Conservation (phyloP, 1,139 yeast species). For the Diutina catenulata region DNA sequence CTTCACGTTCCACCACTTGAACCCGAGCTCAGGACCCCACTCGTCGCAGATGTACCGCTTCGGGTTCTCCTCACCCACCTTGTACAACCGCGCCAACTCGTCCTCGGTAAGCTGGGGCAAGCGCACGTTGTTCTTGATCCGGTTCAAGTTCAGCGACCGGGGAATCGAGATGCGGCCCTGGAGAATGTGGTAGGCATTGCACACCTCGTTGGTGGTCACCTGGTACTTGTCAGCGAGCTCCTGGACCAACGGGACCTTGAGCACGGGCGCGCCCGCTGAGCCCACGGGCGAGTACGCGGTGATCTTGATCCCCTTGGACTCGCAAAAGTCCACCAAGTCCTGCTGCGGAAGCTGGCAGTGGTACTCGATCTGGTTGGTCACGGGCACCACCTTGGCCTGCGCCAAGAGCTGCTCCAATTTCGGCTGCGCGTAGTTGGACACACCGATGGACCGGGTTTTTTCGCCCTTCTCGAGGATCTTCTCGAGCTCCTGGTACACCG, state of each 20-base stretch:
- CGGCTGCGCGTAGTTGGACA: slow-evolving; percentile 22
- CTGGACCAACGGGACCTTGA: slow-evolving; percentile 20
- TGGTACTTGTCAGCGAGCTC: slow-evolving; percentile 21
- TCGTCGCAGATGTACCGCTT: slow-evolving; percentile 22
- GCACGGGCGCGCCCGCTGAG: slow-evolving; percentile 23
- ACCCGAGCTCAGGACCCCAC: slow-evolving; percentile 29
- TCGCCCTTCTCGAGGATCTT: slow-evolving; percentile 21
- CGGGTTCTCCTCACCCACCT: slow-evolving; percentile 34
- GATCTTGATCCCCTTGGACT: slow-evolving; percentile 15
- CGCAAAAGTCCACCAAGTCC: slow-evolving; percentile 20
- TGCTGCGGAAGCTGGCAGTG: slow-evolving; percentile 30
- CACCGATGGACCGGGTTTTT: slow-evolving; percentile 22
- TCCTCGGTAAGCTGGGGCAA: slow-evolving; percentile 30
- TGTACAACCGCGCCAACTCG: slow-evolving; percentile 30
- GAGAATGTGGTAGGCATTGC: slow-evolving; percentile 26
- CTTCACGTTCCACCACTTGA: slow-evolving; percentile 27
- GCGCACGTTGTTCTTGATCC: slow-evolving; percentile 17
- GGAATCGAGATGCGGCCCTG: slow-evolving; percentile 23
- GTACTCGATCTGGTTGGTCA: slow-evolving; percentile 25
- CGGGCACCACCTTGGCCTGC: slow-evolving; percentile 18
- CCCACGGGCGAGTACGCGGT: slow-evolving; percentile 28
- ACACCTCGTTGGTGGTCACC: slow-evolving; percentile 23
- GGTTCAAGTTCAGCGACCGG: slow-evolving; percentile 25
- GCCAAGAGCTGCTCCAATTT: slow-evolving; percentile 17
- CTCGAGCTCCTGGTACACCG: slow-evolving; percentile 37